Conservation (phyloP, 2,329 filamentous ascomycete genomes). For the Fusarium marasasianum region DNA sequence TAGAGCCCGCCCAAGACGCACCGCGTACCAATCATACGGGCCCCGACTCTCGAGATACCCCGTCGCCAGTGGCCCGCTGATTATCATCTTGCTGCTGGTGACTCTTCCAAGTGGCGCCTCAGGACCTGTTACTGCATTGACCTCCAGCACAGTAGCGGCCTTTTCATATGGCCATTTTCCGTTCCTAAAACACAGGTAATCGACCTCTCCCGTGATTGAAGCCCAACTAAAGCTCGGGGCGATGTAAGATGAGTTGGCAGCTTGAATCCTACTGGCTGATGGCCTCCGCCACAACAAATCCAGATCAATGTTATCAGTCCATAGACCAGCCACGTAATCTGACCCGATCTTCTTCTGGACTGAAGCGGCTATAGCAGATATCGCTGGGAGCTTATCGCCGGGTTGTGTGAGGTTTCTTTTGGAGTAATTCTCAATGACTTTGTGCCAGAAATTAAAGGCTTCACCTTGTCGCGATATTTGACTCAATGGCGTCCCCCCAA, state of each 20-base stretch:
- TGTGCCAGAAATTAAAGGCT: conserved; percentile 43
- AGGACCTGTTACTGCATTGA: neutral
- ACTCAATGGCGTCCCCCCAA: conserved; percentile 27
- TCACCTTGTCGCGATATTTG: conserved; percentile 20
- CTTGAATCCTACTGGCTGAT: neutral
- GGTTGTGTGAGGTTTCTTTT: conserved; percentile 32
- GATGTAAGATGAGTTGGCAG: conserved; percentile 5
- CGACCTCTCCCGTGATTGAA: conserved; percentile 35
- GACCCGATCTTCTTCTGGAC: conserved; percentile 33
- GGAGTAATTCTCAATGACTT: conserved; percentile 43
- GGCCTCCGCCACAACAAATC: conserved; percentile 37
- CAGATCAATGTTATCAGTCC: conserved; percentile 38
- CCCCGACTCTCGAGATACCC: neutral
- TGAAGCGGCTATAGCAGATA: conserved; percentile 43
- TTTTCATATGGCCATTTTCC: conserved; percentile 23
- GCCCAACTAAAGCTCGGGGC: conserved; percentile 42
- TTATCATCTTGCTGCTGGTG: conserved; percentile 1
- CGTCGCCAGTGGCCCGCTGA: conserved; percentile 13
- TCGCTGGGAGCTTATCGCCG: conserved; percentile 43
- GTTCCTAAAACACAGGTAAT: conserved; percentile 40
- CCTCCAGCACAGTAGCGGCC: conserved; percentile 14
- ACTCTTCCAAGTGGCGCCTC: conserved; percentile 29
- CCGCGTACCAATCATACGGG: neutral
- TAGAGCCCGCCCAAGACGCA: neutral
- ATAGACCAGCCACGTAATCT: conserved; percentile 45